Evolutionary conservation across 345 rosid genomes (phyloP).

Genomic region (Toxicodendron radicans): DNA sequence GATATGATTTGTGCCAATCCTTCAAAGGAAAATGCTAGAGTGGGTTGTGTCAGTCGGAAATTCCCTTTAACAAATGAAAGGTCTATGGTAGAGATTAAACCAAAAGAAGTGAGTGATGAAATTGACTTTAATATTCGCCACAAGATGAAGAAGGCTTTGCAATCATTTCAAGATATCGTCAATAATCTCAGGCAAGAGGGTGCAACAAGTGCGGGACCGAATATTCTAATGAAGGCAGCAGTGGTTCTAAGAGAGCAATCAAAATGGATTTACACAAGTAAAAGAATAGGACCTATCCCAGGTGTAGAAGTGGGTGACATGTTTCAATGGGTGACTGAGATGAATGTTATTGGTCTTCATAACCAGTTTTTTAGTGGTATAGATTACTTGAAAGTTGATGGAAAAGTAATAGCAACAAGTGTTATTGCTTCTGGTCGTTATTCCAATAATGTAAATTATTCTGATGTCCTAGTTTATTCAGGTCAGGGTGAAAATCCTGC

Average conservation of each 20-base stretch:
- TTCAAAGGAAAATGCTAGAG: too few relatives aligned
- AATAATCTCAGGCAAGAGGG: not conserved
- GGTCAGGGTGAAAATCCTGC: conserved; percentile 45
- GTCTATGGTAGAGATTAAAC: not conserved
- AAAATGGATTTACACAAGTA: conserved; percentile 12
- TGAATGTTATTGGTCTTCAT: conserved; percentile 35
- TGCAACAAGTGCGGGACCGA: not conserved
- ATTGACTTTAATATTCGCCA: not conserved
- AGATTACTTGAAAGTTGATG: conserved; percentile 28
- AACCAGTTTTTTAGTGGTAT: conserved; percentile 22
- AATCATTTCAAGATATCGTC: not conserved
- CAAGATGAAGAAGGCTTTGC: not conserved
- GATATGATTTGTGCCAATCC: too few relatives aligned
- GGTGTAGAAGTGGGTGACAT: conserved; percentile 34
- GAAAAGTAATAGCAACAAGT: conserved; percentile 25
- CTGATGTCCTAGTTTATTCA: conserved; percentile 23
- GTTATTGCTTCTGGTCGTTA: conserved; percentile 31
- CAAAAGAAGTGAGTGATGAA: not conserved
- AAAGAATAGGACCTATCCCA: conserved; percentile 20
- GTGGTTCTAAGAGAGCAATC: not conserved
- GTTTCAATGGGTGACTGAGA: conserved; percentile 29
- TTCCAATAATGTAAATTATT: conserved; percentile 6
- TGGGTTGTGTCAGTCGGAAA: too few relatives aligned
- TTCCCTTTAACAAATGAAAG: not conserved
- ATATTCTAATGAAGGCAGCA: not conserved